Evolutionary conservation across 2,329 filamentous ascomycete genomes (phyloP).

Genomic region (Chaetomiaceae sp.): DNA sequence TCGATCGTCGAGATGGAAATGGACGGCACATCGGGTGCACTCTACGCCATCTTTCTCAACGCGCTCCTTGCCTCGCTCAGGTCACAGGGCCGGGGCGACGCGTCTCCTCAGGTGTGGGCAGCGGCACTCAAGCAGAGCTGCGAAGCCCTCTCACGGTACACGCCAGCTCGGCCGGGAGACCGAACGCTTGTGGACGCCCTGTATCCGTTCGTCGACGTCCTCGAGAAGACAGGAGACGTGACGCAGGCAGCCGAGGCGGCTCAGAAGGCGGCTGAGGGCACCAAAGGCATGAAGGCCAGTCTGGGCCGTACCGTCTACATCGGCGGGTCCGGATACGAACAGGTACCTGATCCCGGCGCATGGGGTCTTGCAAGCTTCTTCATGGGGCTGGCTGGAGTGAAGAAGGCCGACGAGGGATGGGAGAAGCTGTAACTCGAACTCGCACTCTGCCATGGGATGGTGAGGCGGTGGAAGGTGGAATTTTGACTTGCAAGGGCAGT

Average conservation of each 20-base stretch:
- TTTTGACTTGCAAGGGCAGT: no score
- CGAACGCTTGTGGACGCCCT: conserved; percentile 86
- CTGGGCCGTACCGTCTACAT: conserved; percentile 80
- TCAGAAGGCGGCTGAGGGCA: conserved; percentile 68
- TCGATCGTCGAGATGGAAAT: conserved; percentile 51
- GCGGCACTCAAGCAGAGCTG: conserved; percentile 66
- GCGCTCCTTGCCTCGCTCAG: conserved; percentile 63
- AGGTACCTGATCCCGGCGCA: conserved; percentile 64
- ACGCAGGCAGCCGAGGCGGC: conserved; percentile 70
- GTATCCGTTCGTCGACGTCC: conserved; percentile 73
- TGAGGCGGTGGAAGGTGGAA: no score
- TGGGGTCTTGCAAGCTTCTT: conserved; percentile 74
- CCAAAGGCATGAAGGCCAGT: conserved; percentile 87
- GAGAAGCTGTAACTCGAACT: conserved; percentile 21
- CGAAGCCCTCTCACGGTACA: conserved; percentile 70
- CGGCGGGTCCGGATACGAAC: conserved; percentile 65
- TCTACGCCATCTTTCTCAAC: conserved; percentile 82
- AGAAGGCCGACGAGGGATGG: conserved; percentile 18
- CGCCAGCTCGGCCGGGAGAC: conserved; percentile 82
- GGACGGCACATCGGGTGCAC: conserved; percentile 56
- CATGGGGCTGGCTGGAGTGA: conserved; percentile 58
- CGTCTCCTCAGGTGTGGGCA: conserved; percentile 44
- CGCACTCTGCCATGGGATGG: no score
- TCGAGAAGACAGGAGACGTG: conserved; percentile 60
- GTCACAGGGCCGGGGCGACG: conserved; percentile 34